phyloP scores from a whole-genome alignment of 169 alveolate species.

The Hepatocystis sp. region DNA sequence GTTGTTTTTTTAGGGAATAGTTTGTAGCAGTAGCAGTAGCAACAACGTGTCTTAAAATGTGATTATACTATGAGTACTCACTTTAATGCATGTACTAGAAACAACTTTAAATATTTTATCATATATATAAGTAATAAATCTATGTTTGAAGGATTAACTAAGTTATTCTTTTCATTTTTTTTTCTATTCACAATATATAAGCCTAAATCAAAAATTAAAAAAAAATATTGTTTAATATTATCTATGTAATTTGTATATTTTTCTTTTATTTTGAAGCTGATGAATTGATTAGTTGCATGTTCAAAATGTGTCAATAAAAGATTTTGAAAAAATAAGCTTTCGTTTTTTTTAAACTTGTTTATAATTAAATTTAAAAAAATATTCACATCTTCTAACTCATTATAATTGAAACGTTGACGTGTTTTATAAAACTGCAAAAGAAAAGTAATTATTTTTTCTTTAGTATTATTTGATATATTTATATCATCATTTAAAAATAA shows the following conservation, averaged over 20 bases:
- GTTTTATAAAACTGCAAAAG: conserved; percentile 24
- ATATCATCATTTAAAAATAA: conserved; percentile 9
- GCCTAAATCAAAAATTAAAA: conserved; percentile 11
- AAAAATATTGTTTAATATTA: conserved; percentile 4
- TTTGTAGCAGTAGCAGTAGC: no score
- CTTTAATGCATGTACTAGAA: no score
- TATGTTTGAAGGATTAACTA: not conserved
- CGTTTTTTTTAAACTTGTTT: conserved; percentile 22
- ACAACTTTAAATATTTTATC: not conserved
- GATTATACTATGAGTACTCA: no score
- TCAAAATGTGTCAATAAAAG: conserved; percentile 20
- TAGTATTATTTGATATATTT: not conserved
- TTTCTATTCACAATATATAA: conserved; percentile 17
- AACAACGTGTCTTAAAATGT: no score
- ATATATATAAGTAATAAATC: not conserved
- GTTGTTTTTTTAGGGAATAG: no score
- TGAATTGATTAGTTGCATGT: conserved; percentile 8
- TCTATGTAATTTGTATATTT: conserved; percentile 18
- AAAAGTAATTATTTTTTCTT: conserved; percentile 16
- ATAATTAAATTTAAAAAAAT: conserved; percentile 24
- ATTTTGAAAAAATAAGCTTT: conserved; percentile 2
- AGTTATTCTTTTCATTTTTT: not conserved
- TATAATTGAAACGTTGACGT: conserved; percentile 2
- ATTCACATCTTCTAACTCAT: conserved; percentile 19
- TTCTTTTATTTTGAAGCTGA: conserved; percentile 22